Conservation (phyloP, 179 eudicot genomes). For the Sideroxylon spinosum region DNA sequence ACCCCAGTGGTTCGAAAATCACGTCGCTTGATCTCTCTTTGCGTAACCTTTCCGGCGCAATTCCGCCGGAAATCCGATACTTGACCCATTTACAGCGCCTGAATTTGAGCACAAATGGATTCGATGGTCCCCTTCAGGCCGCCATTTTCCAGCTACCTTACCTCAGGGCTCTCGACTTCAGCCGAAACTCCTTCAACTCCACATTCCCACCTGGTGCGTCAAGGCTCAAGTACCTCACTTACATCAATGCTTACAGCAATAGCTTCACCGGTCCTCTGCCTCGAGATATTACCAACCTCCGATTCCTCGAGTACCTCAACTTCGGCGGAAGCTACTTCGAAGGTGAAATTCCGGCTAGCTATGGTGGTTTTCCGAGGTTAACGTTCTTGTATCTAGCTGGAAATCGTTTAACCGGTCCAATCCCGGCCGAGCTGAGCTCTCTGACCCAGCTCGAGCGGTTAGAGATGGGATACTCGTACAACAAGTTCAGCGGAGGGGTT, state of each 20-base stretch:
- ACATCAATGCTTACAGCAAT: conserved; percentile 68
- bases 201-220: conserved; percentile 66
- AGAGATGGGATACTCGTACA: conserved; percentile 60
- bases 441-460: conserved; percentile 42
- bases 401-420: conserved; percentile 49
- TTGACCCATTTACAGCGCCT: conserved; percentile 42
- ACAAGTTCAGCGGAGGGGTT: conserved; percentile 37
- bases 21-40: conserved; percentile 54
- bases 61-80: conserved; percentile 47
- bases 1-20: conserved; percentile 30
- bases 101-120: conserved; percentile 56
- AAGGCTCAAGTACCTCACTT: conserved; percentile 39
- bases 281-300: conserved; percentile 33
- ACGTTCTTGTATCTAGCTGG: conserved; percentile 60
- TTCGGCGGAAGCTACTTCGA: conserved; percentile 82
- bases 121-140: conserved; percentile 47
- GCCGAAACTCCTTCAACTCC: conserved; percentile 61
- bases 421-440: conserved; percentile 51
- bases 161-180: conserved; percentile 63
- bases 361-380: conserved; percentile 44
- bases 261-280: conserved; percentile 71
- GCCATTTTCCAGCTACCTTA: conserved; percentile 45
- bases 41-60: conserved; percentile 60
- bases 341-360: conserved; percentile 59
- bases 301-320: conserved; percentile 53